Conservation (phyloP, 2,329 filamentous ascomycete genomes). For the Passalora sequoiae region DNA sequence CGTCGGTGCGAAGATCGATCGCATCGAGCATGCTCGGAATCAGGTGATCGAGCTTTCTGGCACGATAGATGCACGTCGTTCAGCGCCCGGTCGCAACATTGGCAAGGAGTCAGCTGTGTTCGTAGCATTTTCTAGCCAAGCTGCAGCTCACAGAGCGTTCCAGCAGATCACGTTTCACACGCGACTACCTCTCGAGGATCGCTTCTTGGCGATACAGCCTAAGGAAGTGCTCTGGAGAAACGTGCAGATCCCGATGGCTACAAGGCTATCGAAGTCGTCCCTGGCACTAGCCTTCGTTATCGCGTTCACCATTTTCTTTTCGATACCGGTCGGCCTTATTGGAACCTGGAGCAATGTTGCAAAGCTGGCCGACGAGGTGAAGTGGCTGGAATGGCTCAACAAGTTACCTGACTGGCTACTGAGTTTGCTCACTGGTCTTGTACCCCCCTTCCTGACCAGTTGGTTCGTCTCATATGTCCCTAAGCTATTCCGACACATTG, state of each 20-base stretch:
- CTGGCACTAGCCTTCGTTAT: conserved; percentile 31
- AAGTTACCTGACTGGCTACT: conserved; percentile 29
- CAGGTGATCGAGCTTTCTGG: conserved; percentile 70
- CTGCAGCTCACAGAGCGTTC: conserved; percentile 76
- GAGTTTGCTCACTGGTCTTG: conserved; percentile 30
- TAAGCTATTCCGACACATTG: conserved; percentile 33
- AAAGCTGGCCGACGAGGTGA: conserved; percentile 28
- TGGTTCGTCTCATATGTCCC: conserved; percentile 34
- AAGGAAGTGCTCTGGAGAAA: conserved; percentile 47
- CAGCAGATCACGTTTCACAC: conserved; percentile 46
- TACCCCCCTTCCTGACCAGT: conserved; percentile 31
- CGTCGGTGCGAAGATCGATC: conserved; percentile 80
- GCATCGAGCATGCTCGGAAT: conserved; percentile 76
- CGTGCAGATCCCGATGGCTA: conserved; percentile 34
- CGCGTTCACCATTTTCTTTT: conserved; percentile 35
- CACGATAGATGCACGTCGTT: conserved; percentile 61
- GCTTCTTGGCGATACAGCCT: conserved; percentile 42
- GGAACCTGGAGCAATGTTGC: conserved; percentile 33
- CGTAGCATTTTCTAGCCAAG: conserved; percentile 77
- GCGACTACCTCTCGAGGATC: conserved; percentile 36
- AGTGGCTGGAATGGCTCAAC: conserved; percentile 30
- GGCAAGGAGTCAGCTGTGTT: conserved; percentile 71
- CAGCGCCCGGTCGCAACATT: conserved; percentile 47
- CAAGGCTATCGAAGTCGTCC: conserved; percentile 29
- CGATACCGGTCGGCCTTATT: conserved; percentile 33